A percentile compares a stretch with the other conserved stretches of the same genome.
These are phyloP conservation scores for Xylariaceae sp. DNA, from an alignment of 2,329 filamentous ascomycete species.

Conservation along the genomic window DNA sequence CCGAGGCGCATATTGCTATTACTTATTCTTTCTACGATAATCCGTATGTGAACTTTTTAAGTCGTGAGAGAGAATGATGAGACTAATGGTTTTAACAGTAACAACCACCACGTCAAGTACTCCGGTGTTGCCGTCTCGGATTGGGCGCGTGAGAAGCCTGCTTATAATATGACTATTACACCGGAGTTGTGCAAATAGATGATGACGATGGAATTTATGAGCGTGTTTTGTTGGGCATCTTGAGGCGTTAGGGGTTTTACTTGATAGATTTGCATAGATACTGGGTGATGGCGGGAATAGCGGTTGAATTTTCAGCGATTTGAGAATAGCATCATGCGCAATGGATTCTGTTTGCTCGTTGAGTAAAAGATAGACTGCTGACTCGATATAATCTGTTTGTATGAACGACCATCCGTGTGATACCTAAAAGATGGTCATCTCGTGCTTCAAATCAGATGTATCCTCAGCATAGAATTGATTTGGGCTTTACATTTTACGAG, in stretches of 20 bases:
- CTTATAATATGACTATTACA: conserved; percentile 10
- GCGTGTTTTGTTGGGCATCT: not conserved
- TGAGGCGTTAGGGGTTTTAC: not conserved
- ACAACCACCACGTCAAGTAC: not conserved
- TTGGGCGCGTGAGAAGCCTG: conserved; percentile 14
- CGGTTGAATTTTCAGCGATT: not conserved
- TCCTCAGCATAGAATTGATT: no score
- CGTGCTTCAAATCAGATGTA: no score
- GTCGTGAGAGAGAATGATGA: no score
- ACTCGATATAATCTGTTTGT: no score
- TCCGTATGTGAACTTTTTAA: no score
- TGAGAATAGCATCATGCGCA: no score
- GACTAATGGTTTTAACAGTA: not conserved
- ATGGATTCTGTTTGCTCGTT: no score
- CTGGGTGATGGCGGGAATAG: not conserved
- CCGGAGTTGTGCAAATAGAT: conserved; percentile 1
- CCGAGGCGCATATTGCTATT: conserved; percentile 16
- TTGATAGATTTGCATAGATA: no score
- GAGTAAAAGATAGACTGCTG: no score
- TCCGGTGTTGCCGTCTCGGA: conserved; percentile 12
- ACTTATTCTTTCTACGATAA: conserved; percentile 5
- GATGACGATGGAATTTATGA: not conserved
- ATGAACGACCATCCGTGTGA: no score
- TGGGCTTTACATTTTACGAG: no score
- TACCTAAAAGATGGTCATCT: no score